Base-by-base conservation (phyloP, 108 stramenopile species). In the Nitzschia palea region DNA sequence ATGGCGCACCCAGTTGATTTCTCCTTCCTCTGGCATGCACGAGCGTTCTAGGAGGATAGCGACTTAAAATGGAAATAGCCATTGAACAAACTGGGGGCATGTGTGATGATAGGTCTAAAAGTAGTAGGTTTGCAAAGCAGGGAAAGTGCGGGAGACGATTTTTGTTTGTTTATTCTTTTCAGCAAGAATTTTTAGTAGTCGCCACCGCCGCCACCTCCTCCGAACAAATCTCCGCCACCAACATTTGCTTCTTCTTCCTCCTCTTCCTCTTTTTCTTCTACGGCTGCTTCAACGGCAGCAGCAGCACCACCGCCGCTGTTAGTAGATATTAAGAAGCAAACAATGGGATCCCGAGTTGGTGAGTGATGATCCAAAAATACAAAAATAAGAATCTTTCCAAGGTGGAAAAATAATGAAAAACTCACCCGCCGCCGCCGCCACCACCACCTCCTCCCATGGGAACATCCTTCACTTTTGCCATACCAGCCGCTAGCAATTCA, bases 401-500 rank as follows among this genome's bases (percentile, higher is more conserved):
- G n/a, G n/a, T n/a, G n/a, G n/a, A n/a, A n/a, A n/a, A n/a, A n/a
- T n/a, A n/a, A n/a, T n/a, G n/a, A n/a, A n/a, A n/a, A 33, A 77
- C 70, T 56, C 37, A 81, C 78, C 54, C 80, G 73, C 87, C 89
- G 10, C 88, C 90, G 73, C 89, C 90, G 18, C 89, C 91, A 15
- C 87, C 94, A 26, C 90, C 93, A 35, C 93, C 93, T 55, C 93
- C 94, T 54, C 94, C 94, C 80, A 95, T 84, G 35, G 90, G 90
- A 17, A 95, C 89, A 80, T 95, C 91, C 88, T 95, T 95, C 73
- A 95, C 62, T 66, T 90, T 90, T 56, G 77, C 91, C 86, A 90
- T 87, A 63, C 94, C 94, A 10, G 77, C 86, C 32, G 82, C 87
- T 52, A 93, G 59, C 55, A 95, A 59, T 55, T 88, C 94, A 65